A percentile compares a stretch with the other conserved stretches of the same genome.
These are phyloP conservation scores for Galeopsis tetrahit DNA, from an alignment of 257 asterid species.

Conservation along the genomic window DNA sequence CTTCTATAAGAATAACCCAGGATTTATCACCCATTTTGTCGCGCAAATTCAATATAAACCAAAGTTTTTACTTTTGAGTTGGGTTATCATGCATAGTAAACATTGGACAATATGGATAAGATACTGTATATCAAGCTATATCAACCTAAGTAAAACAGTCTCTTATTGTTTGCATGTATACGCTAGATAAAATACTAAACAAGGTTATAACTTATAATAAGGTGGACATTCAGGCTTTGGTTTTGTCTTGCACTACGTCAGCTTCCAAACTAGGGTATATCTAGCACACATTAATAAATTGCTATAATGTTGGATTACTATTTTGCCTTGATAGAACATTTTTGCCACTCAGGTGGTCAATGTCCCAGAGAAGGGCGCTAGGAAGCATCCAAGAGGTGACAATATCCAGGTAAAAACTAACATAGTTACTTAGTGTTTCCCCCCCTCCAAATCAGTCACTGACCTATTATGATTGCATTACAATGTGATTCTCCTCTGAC, in stretches of 20 bases:
- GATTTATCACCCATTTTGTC: not conserved
- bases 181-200: not conserved
- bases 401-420: constrained; percentile 76
- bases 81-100: not conserved
- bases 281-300: not conserved
- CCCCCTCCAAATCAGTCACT: not conserved
- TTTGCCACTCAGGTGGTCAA: constrained; percentile 74
- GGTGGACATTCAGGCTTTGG: not conserved
- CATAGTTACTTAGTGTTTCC: constrained; percentile 8
- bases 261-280: not conserved
- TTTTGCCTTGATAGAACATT: constrained; percentile 27
- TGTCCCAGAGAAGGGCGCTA: constrained; percentile 99
- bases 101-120: not conserved
- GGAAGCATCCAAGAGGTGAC: constrained; percentile 99
- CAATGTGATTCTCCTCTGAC: not conserved
- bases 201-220: not conserved
- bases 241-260: too few relatives aligned
- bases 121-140: not conserved
- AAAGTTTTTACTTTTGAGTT: not conserved
- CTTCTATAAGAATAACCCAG: not conserved
- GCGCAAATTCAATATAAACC: not conserved
- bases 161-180: constrained; percentile 5
- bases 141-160: not conserved
- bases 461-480: not conserved
- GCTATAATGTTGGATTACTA: not conserved